Percentiles rank a stretch among this genome's conserved stretches.
phyloP scores from a whole-genome alignment of 768 basidiomycete genomes.

The Mycena haematopus region DNA sequence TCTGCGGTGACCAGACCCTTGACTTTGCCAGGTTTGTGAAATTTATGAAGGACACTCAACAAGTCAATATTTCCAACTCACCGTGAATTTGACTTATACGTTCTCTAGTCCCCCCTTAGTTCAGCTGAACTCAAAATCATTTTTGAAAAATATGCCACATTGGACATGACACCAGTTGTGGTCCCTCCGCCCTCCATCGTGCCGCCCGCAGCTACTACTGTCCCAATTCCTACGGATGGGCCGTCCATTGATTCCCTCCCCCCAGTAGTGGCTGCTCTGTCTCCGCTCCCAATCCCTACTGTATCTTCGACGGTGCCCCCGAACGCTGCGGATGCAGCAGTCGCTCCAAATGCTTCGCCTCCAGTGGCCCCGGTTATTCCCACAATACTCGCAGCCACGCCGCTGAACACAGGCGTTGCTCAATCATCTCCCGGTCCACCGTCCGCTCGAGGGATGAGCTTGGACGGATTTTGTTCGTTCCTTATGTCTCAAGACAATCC shows the following conservation, averaged over 20 bases:
- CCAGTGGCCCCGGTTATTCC: background rate
- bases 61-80: conserved; percentile 16
- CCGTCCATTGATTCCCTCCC: background rate
- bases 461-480: conserved; percentile 66
- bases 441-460: conserved; percentile 41
- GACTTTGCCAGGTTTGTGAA: conserved; percentile 31
- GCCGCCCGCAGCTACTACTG: background rate
- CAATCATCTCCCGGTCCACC: background rate
- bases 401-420: background rate
- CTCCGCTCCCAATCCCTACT: background rate
- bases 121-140: conserved; percentile 29
- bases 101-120: conserved; percentile 33
- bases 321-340: background rate
- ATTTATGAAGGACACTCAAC: conserved; percentile 34
- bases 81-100: background rate
- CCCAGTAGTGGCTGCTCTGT: background rate
- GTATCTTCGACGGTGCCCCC: background rate
- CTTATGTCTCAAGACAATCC: conserved; percentile 68
- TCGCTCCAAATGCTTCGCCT: background rate
- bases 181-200: background rate
- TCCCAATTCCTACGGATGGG: background rate
- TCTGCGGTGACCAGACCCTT: conserved; percentile 24
- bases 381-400: background rate
- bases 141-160: conserved; percentile 33
- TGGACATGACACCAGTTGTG: background rate